These are phyloP conservation scores for Coemansia sp. DNA, from an alignment of 192 early-diverging fungal genomes.

Conservation along the genomic window DNA sequence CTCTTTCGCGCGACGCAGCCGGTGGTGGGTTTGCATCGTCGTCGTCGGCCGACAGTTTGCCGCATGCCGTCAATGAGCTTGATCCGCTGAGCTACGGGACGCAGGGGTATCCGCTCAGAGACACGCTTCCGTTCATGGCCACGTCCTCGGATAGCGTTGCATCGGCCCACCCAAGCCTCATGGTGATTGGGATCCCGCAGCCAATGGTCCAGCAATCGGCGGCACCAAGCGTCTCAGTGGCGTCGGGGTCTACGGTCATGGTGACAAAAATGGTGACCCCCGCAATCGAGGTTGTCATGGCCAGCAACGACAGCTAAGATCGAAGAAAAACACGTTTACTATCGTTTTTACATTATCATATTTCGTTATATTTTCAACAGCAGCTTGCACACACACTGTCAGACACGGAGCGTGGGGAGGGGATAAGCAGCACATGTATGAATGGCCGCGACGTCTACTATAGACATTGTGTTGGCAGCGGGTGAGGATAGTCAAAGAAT, in stretches of 20 bases:
- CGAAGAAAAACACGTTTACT: neutral
- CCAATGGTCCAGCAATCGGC: conserved; percentile 11
- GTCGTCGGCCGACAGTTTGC: neutral
- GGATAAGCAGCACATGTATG: no score
- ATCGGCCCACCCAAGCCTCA: conserved; percentile 32
- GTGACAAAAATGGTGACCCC: conserved; percentile 45
- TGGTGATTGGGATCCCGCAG: conserved; percentile 40
- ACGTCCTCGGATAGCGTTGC: conserved; percentile 3
- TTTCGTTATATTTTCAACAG: neutral
- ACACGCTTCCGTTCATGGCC: conserved; percentile 21
- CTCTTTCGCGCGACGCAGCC: conserved; percentile 39
- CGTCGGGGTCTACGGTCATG: conserved; percentile 35
- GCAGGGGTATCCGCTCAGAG: conserved; percentile 31
- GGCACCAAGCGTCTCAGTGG: conserved; percentile 14
- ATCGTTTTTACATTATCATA: no score
- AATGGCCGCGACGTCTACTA: no score
- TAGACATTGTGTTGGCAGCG: no score
- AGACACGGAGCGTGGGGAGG: no score
- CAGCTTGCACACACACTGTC: neutral
- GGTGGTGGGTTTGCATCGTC: no score
- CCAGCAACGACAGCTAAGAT: conserved; percentile 9
- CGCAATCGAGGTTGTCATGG: conserved; percentile 38
- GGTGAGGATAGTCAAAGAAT: no score
- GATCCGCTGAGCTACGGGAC: conserved; percentile 53
- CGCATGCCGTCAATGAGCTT: conserved; percentile 46